Conservation (phyloP, 768 basidiomycete genomes). For the Kockovaella imperatae region DNA sequence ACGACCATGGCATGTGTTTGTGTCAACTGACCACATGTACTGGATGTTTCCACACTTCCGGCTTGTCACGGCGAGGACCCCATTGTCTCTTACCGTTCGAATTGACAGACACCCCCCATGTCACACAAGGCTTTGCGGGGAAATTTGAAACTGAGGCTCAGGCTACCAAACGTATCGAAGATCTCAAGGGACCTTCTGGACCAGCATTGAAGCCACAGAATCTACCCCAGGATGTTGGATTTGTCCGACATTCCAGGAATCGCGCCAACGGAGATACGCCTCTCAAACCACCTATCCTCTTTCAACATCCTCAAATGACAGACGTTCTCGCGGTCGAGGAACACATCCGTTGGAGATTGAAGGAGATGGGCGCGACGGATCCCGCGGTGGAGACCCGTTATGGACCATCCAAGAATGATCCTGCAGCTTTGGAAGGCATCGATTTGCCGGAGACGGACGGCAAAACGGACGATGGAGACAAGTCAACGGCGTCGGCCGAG, state of each 20-base stretch:
- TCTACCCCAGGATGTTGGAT: constrained; percentile 28
- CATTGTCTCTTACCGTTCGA: constrained; percentile 24
- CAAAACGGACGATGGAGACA: constrained; percentile 4
- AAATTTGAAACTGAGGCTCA: constrained; percentile 23
- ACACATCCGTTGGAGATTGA: constrained; percentile 42
- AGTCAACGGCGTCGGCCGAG: not conserved
- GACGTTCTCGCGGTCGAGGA: constrained; percentile 44
- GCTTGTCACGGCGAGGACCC: constrained; percentile 19
- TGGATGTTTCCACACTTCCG: constrained; percentile 24
- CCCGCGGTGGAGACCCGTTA: constrained; percentile 36
- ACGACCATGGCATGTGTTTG: constrained; percentile 35
- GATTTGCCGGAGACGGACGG: constrained; percentile 19
- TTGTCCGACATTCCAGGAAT: constrained; percentile 23
- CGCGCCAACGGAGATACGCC: constrained; percentile 2
- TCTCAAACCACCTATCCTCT: constrained; percentile 24
- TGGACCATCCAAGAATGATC: constrained; percentile 31
- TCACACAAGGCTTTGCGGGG: constrained; percentile 23
- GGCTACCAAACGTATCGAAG: constrained; percentile 11
- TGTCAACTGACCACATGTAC: constrained; percentile 36
- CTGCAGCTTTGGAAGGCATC: constrained; percentile 29
- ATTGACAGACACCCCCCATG: constrained; percentile 7
- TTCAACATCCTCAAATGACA: constrained; percentile 44
- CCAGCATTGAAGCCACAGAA: constrained; percentile 2
- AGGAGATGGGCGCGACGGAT: constrained; percentile 43
- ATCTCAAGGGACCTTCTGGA: too few relatives aligned